A percentile compares a stretch with the other conserved stretches of the same genome.
These are phyloP conservation scores for Lotmaria passim DNA, from an alignment of 208 protist genomes.

Conservation along the genomic window DNA sequence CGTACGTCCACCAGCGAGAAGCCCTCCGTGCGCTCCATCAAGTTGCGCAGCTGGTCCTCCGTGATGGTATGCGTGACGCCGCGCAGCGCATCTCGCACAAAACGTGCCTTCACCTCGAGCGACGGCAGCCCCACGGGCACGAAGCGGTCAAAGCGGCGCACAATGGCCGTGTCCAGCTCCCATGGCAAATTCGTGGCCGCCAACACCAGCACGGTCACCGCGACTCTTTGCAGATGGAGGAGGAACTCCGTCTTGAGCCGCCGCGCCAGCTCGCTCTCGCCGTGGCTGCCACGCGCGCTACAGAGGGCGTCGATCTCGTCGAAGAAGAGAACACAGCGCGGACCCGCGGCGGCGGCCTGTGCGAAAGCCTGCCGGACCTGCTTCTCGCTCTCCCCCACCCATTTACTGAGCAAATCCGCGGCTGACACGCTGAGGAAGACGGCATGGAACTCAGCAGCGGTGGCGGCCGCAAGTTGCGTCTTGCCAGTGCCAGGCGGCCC, in stretches of 20 bases:
- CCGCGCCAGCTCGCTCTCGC: conserved; percentile 89
- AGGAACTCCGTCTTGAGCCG: conserved; percentile 99
- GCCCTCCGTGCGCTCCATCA: conserved; percentile 60
- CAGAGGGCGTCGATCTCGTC: conserved; percentile 95
- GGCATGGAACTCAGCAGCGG: conserved; percentile 95
- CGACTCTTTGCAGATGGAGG: conserved; percentile 88
- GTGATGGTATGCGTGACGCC: conserved; percentile 47
- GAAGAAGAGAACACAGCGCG: conserved; percentile 91
- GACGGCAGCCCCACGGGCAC: conserved; percentile 87
- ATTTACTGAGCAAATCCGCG: conserved; percentile 96
- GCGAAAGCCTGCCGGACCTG: conserved; percentile 95
- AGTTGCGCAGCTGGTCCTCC: conserved; percentile 38
- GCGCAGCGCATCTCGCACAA: conserved; percentile 44
- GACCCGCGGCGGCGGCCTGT: conserved; percentile 40
- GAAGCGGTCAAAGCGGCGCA: conserved; percentile 88
- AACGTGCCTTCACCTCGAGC: conserved; percentile 26
- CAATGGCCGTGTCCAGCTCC: conserved; percentile 89
- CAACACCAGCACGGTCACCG: conserved; percentile 72
- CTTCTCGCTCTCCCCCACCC: conserved; percentile 97
- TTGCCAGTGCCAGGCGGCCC: conserved; percentile 98
- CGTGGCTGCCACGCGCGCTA: conserved; percentile 59
- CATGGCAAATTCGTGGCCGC: conserved; percentile 94
- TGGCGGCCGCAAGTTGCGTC: conserved; percentile 98
- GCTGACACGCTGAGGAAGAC: conserved; percentile 94
- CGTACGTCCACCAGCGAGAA: conserved; percentile 95